These are phyloP conservation scores for Plenodomus lindquistii DNA, from an alignment of 2,329 filamentous ascomycete species.

Conservation along the genomic window DNA sequence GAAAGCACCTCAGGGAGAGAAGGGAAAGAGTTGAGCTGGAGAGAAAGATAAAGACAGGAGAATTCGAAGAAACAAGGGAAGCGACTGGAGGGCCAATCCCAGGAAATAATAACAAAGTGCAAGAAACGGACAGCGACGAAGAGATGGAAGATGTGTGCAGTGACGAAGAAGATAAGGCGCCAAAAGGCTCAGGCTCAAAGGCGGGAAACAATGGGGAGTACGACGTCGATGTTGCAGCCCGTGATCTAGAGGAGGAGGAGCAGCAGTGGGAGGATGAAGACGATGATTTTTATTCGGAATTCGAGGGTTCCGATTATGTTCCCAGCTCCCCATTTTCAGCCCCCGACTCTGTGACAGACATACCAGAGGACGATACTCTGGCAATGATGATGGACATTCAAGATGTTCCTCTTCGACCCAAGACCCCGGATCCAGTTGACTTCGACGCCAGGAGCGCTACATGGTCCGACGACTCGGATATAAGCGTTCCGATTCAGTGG, in stretches of 20 bases:
- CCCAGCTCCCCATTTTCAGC: neutral
- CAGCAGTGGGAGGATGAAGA: neutral
- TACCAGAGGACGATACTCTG: too few relatives aligned
- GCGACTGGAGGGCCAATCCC: neutral
- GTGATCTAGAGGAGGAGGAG: neutral
- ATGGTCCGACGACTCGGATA: neutral
- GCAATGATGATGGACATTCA: too few relatives aligned
- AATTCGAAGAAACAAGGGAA: neutral
- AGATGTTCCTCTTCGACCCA: too few relatives aligned
- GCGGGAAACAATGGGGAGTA: too few relatives aligned
- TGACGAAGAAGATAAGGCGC: neutral
- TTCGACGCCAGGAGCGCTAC: too few relatives aligned
- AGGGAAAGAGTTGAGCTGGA: slow-evolving; percentile 5
- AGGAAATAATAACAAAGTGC: too few relatives aligned
- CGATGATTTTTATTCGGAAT: neutral
- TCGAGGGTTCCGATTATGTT: neutral
- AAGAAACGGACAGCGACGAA: neutral
- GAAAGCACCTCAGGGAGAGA: slow-evolving; percentile 3
- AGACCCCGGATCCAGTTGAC: too few relatives aligned
- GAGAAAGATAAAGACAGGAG: slow-evolving; percentile 2
- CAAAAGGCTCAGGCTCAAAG: too few relatives aligned
- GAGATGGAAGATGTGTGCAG: neutral
- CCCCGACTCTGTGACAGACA: neutral
- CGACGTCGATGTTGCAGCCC: neutral
- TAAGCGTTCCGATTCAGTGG: too few relatives aligned